Conservation (phyloP, 1,284 basidiomycete species). For the Tilletia setariae region DNA sequence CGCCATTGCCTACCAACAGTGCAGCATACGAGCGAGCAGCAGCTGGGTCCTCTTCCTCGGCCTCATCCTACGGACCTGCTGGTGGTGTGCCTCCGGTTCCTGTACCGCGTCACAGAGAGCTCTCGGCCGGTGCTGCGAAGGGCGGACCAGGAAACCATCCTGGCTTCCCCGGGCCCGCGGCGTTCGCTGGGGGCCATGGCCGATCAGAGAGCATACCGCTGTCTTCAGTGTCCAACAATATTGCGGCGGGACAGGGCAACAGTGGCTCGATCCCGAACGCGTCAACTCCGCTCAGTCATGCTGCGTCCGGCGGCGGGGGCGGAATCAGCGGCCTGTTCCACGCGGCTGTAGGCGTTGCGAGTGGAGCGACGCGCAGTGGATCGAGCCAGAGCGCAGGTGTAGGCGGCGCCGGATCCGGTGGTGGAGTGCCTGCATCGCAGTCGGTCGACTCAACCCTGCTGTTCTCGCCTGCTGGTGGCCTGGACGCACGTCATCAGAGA, state of each 20-base stretch:
- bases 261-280: not conserved
- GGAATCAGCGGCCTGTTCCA: conserved; percentile 3
- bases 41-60: not conserved
- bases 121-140: not conserved
- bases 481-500: not conserved
- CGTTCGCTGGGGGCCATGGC: not conserved
- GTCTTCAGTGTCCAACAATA: not conserved
- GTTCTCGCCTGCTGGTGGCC: not conserved
- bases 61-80: not conserved
- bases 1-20: not conserved
- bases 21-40: not conserved
- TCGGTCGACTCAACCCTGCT: conserved; percentile 11
- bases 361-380: conserved; percentile 1
- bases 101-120: not conserved
- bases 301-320: not conserved
- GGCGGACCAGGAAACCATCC: no score
- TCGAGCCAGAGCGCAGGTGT: not conserved
- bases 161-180: not conserved
- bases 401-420: not conserved
- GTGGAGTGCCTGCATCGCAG: not conserved
- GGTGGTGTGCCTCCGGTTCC: not conserved
- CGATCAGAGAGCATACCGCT: not conserved
- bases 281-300: not conserved
- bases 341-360: conserved; percentile 4
- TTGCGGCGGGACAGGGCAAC: not conserved